These are phyloP conservation scores for Trapa bicornis DNA, from an alignment of 345 rosid species.

Conservation along the genomic window DNA sequence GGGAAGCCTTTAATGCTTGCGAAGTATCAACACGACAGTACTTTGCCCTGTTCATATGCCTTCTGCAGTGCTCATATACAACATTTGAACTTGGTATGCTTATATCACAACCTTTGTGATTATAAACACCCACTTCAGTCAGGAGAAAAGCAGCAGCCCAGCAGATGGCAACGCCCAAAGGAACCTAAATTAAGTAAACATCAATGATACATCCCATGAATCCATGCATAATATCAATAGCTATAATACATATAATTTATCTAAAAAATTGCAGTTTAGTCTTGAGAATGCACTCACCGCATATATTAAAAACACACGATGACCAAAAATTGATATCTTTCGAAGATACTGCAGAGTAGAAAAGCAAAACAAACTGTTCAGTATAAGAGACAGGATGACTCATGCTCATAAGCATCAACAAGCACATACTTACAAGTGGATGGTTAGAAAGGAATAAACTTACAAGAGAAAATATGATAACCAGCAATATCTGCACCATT, in stretches of 20 bases:
- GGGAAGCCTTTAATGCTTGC: conserved; percentile 68
- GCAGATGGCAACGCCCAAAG: conserved; percentile 80
- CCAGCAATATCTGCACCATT: conserved; percentile 64
- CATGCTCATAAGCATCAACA: neutral
- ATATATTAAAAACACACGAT: conserved; percentile 83
- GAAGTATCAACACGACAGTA: conserved; percentile 81
- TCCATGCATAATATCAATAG: neutral
- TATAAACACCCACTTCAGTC: conserved; percentile 76
- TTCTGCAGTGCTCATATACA: conserved; percentile 76
- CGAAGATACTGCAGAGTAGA: conserved; percentile 71
- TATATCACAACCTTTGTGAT: conserved; percentile 69
- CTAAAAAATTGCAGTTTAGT: neutral
- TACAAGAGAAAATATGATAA: conserved; percentile 85
- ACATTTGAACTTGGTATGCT: conserved; percentile 45
- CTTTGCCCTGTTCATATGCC: conserved; percentile 66
- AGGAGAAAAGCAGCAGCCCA: conserved; percentile 89
- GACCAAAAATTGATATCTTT: conserved; percentile 80
- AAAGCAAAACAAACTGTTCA: neutral
- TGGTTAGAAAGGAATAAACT: conserved; percentile 15
- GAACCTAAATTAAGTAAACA: conserved; percentile 45
- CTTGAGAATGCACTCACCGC: conserved; percentile 37
- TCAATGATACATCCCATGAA: neutral
- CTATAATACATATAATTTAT: neutral
- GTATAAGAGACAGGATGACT: neutral
- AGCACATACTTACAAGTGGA: neutral